Percentiles rank a stretch among this genome's conserved stretches.
phyloP scores from a whole-genome alignment of 495 filamentous ascomycete genomes.

The Pyrenopolyporus hunteri region DNA sequence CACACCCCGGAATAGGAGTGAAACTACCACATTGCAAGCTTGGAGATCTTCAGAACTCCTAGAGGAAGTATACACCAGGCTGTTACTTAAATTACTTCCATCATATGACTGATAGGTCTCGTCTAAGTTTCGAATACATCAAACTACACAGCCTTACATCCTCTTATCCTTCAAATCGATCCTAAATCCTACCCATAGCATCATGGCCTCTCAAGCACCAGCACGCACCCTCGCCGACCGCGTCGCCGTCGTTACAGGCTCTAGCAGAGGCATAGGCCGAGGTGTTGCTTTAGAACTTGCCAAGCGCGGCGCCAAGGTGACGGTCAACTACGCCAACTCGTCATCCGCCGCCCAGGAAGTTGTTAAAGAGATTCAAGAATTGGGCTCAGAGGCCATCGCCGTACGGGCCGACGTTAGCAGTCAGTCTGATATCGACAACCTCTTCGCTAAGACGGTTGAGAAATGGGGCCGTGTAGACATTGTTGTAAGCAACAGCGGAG shows the following conservation, averaged over 20 bases:
- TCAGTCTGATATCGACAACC: neutral
- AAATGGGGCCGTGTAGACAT: constrained; percentile 8
- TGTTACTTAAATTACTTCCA: too few relatives aligned
- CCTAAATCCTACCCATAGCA: neutral
- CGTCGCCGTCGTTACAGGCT: constrained; percentile 17
- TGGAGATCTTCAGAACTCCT: too few relatives aligned
- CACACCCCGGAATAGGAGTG: too few relatives aligned
- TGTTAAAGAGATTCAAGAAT: constrained; percentile 7
- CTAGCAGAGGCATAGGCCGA: constrained; percentile 13
- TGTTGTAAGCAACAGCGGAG: constrained; percentile 19
- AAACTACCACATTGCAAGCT: too few relatives aligned
- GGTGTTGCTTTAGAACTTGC: constrained; percentile 14
- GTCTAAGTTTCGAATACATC: neutral
- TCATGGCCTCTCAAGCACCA: constrained; percentile 1
- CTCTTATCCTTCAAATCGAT: neutral
- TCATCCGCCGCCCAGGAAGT: neutral
- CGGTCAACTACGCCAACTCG: constrained; percentile 11
- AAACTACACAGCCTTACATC: neutral
- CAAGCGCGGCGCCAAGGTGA: constrained; percentile 13
- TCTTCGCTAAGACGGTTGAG: constrained; percentile 16
- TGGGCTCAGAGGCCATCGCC: constrained; percentile 8
- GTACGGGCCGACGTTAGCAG: constrained; percentile 10
- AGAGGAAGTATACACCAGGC: too few relatives aligned
- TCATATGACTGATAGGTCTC: too few relatives aligned
- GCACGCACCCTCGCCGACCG: constrained; percentile 6